Evolutionary conservation across 305 asterid species (phyloP).

Genomic region (Andrographis paniculata): DNA sequence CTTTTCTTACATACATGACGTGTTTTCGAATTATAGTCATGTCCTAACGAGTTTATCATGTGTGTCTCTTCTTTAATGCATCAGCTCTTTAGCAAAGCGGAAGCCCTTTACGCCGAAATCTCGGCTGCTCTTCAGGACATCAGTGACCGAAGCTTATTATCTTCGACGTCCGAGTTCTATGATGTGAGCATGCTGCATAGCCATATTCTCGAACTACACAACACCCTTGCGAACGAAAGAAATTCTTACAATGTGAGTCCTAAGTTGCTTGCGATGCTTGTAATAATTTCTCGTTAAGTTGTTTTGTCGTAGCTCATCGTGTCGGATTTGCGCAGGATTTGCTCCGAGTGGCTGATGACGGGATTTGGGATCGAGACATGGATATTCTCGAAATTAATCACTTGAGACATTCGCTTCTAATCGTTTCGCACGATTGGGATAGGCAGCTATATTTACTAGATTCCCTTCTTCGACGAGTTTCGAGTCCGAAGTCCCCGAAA

Average conservation of each 20-base stretch:
- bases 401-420: slow-evolving; percentile 60
- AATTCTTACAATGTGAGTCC: slow-evolving; percentile 47
- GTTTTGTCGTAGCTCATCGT: slow-evolving; percentile 11
- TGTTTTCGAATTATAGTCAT: not conserved
- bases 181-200: slow-evolving; percentile 43
- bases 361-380: slow-evolving; percentile 20
- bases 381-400: slow-evolving; percentile 82
- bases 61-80: slow-evolving; percentile 19
- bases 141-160: slow-evolving; percentile 36
- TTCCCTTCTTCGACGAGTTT: slow-evolving; percentile 43
- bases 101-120: slow-evolving; percentile 53
- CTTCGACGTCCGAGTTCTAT: slow-evolving; percentile 38
- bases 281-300: not conserved
- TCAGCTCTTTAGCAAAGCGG: slow-evolving; percentile 60
- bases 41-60: slow-evolving; percentile 13
- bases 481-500: slow-evolving; percentile 31
- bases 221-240: slow-evolving; percentile 49
- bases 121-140: slow-evolving; percentile 45
- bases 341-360: slow-evolving; percentile 33
- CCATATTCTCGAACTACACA: slow-evolving; percentile 44
- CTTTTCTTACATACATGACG: slow-evolving; percentile 3
- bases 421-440: slow-evolving; percentile 66
- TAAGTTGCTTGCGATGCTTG: no score
- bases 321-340: slow-evolving; percentile 33
- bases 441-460: slow-evolving; percentile 44